A percentile compares a stretch with the other conserved stretches of the same genome.
Evolutionary conservation across 495 filamentous ascomycete genomes (phyloP).

Genomic region (Xylaria cubensis): DNA sequence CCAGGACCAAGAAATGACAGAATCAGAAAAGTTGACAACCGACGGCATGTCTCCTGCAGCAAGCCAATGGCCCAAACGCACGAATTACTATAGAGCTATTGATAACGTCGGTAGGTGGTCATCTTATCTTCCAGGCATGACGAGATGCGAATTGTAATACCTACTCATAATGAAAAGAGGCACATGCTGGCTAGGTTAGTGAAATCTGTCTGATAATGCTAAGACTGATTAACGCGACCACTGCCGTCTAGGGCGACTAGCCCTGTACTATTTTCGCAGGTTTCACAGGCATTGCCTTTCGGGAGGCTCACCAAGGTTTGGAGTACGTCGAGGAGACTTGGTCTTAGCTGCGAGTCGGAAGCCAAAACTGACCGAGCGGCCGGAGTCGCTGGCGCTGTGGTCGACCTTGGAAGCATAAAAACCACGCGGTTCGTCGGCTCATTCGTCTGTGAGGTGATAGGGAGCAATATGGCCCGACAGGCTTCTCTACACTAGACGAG

Average conservation of each 20-base stretch:
- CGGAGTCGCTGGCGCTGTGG: not conserved
- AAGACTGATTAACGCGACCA: constrained; percentile 22
- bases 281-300: not conserved
- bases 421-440: constrained; percentile 16
- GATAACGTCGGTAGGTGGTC: constrained; percentile 38
- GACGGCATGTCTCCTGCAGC: constrained; percentile 41
- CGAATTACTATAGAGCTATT: constrained; percentile 41
- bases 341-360: constrained; percentile 35
- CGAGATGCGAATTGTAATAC: constrained; percentile 29
- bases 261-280: constrained; percentile 8
- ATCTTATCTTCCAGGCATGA: constrained; percentile 39
- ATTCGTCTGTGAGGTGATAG: constrained; percentile 10
- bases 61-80: constrained; percentile 30
- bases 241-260: constrained; percentile 19
- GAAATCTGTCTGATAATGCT: constrained; percentile 27
- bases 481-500: constrained; percentile 2
- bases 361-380: constrained; percentile 28
- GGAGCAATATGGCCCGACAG: constrained; percentile 8
- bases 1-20: constrained; percentile 10
- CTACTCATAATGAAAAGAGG: constrained; percentile 2
- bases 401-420: not conserved
- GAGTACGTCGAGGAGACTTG: constrained; percentile 29
- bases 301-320: constrained; percentile 24
- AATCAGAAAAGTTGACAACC: constrained; percentile 26
- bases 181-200: constrained; percentile 17